These are phyloP conservation scores for Eucalyptus lansdowneana DNA, from an alignment of 345 rosid genomes.

Conservation along the genomic window DNA sequence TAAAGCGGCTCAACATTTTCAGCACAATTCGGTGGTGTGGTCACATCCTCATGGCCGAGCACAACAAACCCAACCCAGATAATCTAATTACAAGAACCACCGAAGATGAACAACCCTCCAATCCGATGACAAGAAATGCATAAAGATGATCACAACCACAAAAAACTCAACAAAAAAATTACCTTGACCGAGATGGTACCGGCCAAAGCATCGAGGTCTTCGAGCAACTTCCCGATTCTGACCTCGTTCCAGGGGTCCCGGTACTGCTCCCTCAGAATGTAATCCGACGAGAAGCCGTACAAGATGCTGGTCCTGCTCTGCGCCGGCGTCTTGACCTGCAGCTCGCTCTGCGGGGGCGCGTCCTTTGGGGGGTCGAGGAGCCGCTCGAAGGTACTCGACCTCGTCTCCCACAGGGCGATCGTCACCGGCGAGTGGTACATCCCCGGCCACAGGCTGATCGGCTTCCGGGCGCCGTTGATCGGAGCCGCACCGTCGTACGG, in stretches of 20 bases:
- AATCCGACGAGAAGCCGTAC: constrained; percentile 60
- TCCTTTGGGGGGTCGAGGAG: constrained; percentile 71
- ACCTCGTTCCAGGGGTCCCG: constrained; percentile 94
- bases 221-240: constrained; percentile 73
- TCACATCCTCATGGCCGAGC: background rate
- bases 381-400: constrained; percentile 60
- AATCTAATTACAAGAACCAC: background rate
- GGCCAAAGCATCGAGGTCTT: constrained; percentile 89
- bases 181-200: constrained; percentile 93
- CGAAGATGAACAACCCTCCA: background rate
- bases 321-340: constrained; percentile 43
- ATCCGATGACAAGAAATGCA: background rate
- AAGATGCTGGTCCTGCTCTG: constrained; percentile 60
- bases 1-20: background rate
- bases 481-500: constrained; percentile 16
- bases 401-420: constrained; percentile 70
- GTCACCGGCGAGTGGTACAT: constrained; percentile 86
- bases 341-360: constrained; percentile 75
- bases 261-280: constrained; percentile 65
- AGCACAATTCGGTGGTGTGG: background rate
- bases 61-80: background rate
- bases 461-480: constrained; percentile 27
- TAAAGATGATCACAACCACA: background rate
- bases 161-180: background rate
- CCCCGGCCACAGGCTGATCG: constrained; percentile 79